Base-by-base conservation (phyloP, 2,329 filamentous ascomycete genomes). In the Colletotrichum horii region DNA sequence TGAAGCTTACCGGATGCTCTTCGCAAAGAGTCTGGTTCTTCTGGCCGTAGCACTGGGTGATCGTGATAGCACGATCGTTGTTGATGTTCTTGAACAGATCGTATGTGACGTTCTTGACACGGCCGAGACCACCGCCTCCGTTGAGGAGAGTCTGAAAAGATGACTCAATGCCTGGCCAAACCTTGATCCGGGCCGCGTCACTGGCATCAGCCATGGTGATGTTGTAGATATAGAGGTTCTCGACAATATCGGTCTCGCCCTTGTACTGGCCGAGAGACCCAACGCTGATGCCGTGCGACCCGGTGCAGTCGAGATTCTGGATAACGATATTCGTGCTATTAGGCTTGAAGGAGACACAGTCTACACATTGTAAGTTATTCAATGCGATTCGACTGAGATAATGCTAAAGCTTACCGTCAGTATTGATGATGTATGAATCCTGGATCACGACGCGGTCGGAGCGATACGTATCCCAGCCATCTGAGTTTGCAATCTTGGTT, bases 311-410 rank as follows among this genome's bases (percentile, higher is more conserved):
- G 4, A 95, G 83, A 77, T 93, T 92, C 80, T 94, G 92, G 6
- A 94, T 89, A 6, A 94, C 82, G 6, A 94, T 90, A 77, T 94
- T 89, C 52, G 92, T 94, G 79, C 89, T 92, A 81, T 94, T 95
- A 8, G 93, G 93, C 83, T 95, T 95, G 88, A 95, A 94, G 1
- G 92, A 92, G 11, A 95, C 91, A 73, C 93, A 95, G 80, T 95
- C 69, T 75, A n/a, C n/a, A n/a, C n/a, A n/a, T n/a, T n/a, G n/a
- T n/a, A n/a, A n/a, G n/a, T n/a, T n/a, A n/a, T n/a, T n/a, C n/a
- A n/a, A n/a, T n/a, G n/a, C n/a, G n/a, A n/a, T n/a, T n/a, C n/a
- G n/a, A n/a, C n/a, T n/a, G n/a, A n/a, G n/a, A n/a, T n/a, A n/a
- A n/a, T n/a, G n/a, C n/a, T n/a, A n/a, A n/a, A n/a, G n/a, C n/a